Evolutionary conservation across 2,329 filamentous ascomycete genomes (phyloP), one percentile per base, ranked within the genome.

Genomic region (Ambrosiella xylebori): DNA sequence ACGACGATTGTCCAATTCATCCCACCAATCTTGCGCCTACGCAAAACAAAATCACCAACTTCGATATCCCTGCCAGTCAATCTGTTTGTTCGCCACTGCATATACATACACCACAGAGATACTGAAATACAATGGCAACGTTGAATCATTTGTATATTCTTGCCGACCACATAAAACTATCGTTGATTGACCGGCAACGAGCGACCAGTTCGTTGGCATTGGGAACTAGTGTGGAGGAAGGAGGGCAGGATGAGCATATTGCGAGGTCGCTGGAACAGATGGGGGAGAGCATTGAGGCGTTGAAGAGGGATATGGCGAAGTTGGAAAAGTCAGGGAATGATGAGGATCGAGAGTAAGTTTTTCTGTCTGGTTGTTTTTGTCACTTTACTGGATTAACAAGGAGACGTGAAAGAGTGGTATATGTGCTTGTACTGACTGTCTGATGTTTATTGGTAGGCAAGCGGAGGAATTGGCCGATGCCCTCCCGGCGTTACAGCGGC

Each of bases 121-220:
- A 47, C 13, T 2, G 7, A 47, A 49, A 4, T 13, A 67, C 61
- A 66, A 79, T 79, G 77, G 72, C 76, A 62, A 82, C 77, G 64
- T 71, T 78, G 44, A 82, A 81, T 66, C 90, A 96, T 70, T 84
- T 97, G 64, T 88, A 90, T 69, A 84, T 97, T 57, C 81, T 97
- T 59, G 88, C 90, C 66, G 93, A 98, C 73, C 91, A 97, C 71
- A 87, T 97, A 76, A 96, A 97, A 72, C 81, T 97, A 61, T 95
- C 90, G 12, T 78, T 98, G 13, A 82, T 97, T 35, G 93, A 97
- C 74, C 83, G 91, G 60, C 85, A 95, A 72, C 84, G 91, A 60
- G 88, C 90, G 54, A 57, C 58, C 7, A 57, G 54, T 7, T 50
- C 55, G 15, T 44, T 59, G 13, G 57, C 57, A 3, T 8, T 54